Evolutionary conservation across 208 protist genomes (phyloP).

Genomic region (Phytomonas francai): DNA sequence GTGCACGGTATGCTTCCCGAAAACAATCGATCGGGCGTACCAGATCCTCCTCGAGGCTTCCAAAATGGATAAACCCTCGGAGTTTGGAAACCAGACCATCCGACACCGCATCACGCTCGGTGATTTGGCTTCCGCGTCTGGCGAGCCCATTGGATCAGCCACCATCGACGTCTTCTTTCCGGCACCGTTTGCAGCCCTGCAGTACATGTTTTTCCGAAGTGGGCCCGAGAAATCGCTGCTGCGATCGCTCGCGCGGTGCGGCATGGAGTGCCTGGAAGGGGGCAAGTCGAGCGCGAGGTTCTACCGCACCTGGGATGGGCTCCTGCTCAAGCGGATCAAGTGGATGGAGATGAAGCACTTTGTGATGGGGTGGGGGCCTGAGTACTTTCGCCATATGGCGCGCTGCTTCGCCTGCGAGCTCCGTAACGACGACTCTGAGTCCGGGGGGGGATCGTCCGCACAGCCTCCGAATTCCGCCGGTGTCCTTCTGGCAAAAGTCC

Average conservation of each 20-base stretch:
- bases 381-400: constrained; percentile 59
- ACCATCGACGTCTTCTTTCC: constrained; percentile 63
- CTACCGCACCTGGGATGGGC: constrained; percentile 56
- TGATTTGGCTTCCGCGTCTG: constrained; percentile 8
- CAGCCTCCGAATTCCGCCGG: neutral
- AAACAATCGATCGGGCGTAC: neutral
- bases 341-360: constrained; percentile 67
- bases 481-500: constrained; percentile 15
- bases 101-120: constrained; percentile 1
- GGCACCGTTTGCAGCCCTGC: constrained; percentile 43
- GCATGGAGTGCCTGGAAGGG: constrained; percentile 37
- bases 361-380: constrained; percentile 22
- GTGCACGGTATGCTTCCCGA: neutral
- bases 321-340: constrained; percentile 73
- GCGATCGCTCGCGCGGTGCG: constrained; percentile 43
- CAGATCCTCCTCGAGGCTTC: neutral
- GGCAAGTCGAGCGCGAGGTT: constrained; percentile 69
- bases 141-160: constrained; percentile 6
- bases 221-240: constrained; percentile 22
- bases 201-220: constrained; percentile 36
- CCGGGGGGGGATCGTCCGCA: neutral
- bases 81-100: neutral
- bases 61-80: neutral
- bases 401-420: constrained; percentile 12
- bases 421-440: constrained; percentile 3